Conservation (phyloP, 2,329 filamentous ascomycete genomes). For the Colletotrichum plurivorum region DNA sequence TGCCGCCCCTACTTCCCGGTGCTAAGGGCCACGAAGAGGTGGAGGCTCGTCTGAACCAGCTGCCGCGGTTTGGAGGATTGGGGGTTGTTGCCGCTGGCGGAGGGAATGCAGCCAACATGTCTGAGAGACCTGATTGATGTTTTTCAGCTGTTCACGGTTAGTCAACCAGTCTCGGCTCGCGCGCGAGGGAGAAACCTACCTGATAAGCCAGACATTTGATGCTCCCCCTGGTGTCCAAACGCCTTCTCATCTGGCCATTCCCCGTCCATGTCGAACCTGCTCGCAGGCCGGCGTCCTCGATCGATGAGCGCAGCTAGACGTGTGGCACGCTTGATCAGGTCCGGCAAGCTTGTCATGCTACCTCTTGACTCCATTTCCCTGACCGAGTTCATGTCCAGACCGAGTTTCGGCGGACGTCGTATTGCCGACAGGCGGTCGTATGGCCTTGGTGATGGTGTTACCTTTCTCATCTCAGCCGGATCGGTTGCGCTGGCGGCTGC, state of each 20-base stretch:
- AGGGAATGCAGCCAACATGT: slow-evolving; percentile 77
- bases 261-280: slow-evolving; percentile 65
- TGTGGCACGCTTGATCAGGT: slow-evolving; percentile 91
- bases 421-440: slow-evolving; percentile 68
- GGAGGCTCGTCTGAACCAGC: slow-evolving; percentile 54
- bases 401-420: slow-evolving; percentile 77
- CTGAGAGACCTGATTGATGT: slow-evolving; percentile 69
- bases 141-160: slow-evolving; percentile 55
- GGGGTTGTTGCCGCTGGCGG: slow-evolving; percentile 66
- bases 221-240: slow-evolving; percentile 54
- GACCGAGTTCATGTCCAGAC: slow-evolving; percentile 81
- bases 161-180: slow-evolving; percentile 35
- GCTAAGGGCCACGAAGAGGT: slow-evolving; percentile 65
- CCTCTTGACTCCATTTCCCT: slow-evolving; percentile 86
- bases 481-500: slow-evolving; percentile 63
- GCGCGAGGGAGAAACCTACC: slow-evolving; percentile 11
- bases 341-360: slow-evolving; percentile 91
- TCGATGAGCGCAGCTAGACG: slow-evolving; percentile 90
- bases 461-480: slow-evolving; percentile 49
- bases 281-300: slow-evolving; percentile 77
- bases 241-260: slow-evolving; percentile 64
- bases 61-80: slow-evolving; percentile 63
- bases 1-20: slow-evolving; percentile 41
- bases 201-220: slow-evolving; percentile 56
- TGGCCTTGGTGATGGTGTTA: slow-evolving; percentile 47